Evolutionary conservation across 2,329 filamentous ascomycete species (phyloP), one percentile per base, ranked within the genome.

Genomic region (Fusarium hostae): DNA sequence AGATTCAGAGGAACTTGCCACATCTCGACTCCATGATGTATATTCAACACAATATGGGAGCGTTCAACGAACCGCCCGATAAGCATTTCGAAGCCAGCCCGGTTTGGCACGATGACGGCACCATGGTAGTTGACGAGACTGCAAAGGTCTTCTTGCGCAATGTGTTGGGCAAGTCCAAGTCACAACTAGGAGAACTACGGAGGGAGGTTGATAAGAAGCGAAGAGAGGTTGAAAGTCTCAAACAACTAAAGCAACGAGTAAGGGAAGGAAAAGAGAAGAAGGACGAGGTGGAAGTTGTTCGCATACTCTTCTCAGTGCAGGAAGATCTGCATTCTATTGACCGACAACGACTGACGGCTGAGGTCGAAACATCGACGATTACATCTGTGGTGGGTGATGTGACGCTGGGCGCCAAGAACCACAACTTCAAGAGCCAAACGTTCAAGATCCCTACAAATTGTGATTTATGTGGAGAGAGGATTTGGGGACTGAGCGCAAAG

Each of bases 371-470:
- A 12, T 92, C 92, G 3, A 97, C 95, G 4, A 97, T 99, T 78
- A 95, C 94, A n/a, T 86, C 91, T 13, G 93, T 91, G 0, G 95
- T 98, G 5, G 96, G 96, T 39, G 96, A 99, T 79, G 88, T 99
- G 59, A 97, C 95, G 4, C 85, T 97, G 24, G 95, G 95, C 22
- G 95, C 95, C 15, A 94, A 94, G 80, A 97, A 95, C 78, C 96
- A 99, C 84, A 96, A 97, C 78, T 99, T 99, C 87, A 97, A 97
- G 82, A 91, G 94, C n/a, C 94, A 98, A 79, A 98, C 96, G 0
- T 99, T 98, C 87, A 98, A 98, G 81, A 97, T 99, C 67, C 97
- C 97, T 0, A 99, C 96, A 8, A 98, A 98, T 80, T 99, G 96
- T 83, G 96, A 99, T 81, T 87, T 98, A 16, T 99, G 96, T 76